These are phyloP conservation scores for Capsicum baccatum DNA, from an alignment of 257 asterid species.

Conservation along the genomic window DNA sequence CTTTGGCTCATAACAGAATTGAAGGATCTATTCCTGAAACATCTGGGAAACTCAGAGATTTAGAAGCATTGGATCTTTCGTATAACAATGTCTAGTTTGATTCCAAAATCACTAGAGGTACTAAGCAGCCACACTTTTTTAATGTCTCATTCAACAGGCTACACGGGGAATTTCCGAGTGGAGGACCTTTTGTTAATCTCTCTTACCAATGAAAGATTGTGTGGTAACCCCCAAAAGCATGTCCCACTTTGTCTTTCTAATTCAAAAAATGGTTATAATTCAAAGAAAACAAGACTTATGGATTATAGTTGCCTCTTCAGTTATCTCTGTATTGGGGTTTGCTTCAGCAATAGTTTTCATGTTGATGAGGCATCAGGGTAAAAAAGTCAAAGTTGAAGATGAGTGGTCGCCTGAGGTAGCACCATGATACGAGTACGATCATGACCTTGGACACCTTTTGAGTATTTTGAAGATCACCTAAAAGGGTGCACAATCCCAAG, in stretches of 20 bases:
- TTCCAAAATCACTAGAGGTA: constrained; percentile 40
- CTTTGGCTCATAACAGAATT: constrained; percentile 39
- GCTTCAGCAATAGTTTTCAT: background rate
- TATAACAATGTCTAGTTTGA: constrained; percentile 44
- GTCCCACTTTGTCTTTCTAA: background rate
- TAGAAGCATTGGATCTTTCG: constrained; percentile 40
- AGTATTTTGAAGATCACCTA: too few relatives aligned
- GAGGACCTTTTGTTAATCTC: background rate
- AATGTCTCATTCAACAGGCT: background rate
- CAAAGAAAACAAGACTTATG: background rate
- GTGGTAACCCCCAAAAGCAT: background rate
- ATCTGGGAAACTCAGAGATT: constrained; percentile 23
- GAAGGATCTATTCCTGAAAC: constrained; percentile 43
- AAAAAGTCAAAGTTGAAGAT: background rate
- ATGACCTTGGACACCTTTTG: too few relatives aligned
- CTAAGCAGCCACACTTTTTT: background rate
- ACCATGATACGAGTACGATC: background rate
- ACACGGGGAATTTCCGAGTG: background rate
- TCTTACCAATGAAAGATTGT: background rate
- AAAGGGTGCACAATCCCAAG: too few relatives aligned
- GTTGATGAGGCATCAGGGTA: constrained; percentile 21
- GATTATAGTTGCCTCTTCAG: background rate
- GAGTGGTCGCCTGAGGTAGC: constrained; percentile 12
- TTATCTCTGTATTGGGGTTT: background rate
- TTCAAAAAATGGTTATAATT: background rate